These are phyloP conservation scores for Mariannaea elegans DNA, from an alignment of 2,329 filamentous ascomycete genomes.

Conservation along the genomic window DNA sequence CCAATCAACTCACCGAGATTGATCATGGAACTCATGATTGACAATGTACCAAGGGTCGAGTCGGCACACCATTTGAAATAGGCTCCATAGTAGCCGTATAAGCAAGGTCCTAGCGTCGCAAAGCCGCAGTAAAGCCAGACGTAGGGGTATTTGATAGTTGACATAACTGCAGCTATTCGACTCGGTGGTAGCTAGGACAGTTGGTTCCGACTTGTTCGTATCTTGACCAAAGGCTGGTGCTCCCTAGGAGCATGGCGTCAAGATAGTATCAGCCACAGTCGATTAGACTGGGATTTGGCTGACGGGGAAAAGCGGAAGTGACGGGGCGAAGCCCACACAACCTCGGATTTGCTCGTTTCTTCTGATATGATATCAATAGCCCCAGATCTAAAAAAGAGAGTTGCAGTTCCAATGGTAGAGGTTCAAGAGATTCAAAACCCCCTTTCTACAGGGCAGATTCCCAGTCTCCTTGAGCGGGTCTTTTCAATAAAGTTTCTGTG, in stretches of 20 bases:
- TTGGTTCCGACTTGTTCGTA: too few species aligned
- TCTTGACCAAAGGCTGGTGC: too few species aligned
- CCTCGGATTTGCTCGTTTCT: conserved; percentile 13
- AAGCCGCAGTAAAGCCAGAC: conserved; percentile 46
- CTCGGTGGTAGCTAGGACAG: too few species aligned
- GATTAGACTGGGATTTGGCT: background rate
- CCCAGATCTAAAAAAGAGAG: background rate
- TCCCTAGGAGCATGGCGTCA: too few species aligned
- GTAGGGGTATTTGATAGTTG: conserved; percentile 41
- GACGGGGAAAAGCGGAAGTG: background rate
- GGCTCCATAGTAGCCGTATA: conserved; percentile 50
- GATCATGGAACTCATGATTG: conserved; percentile 50
- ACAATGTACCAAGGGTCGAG: conserved; percentile 42
- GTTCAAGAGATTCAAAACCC: background rate
- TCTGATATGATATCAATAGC: background rate
- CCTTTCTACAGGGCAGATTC: background rate
- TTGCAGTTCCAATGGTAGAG: conserved; percentile 1
- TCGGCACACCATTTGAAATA: conserved; percentile 49
- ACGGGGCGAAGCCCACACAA: conserved; percentile 11
- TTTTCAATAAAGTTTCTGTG: conserved; percentile 31
- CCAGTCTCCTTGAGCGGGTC: background rate
- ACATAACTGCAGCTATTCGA: conserved; percentile 26
- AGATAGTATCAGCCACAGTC: too few species aligned
- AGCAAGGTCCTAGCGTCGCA: conserved; percentile 47
- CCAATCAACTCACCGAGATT: conserved; percentile 50